Conservation (phyloP, 2,329 filamentous ascomycete species). For the Ophiosphaerella narmari region DNA sequence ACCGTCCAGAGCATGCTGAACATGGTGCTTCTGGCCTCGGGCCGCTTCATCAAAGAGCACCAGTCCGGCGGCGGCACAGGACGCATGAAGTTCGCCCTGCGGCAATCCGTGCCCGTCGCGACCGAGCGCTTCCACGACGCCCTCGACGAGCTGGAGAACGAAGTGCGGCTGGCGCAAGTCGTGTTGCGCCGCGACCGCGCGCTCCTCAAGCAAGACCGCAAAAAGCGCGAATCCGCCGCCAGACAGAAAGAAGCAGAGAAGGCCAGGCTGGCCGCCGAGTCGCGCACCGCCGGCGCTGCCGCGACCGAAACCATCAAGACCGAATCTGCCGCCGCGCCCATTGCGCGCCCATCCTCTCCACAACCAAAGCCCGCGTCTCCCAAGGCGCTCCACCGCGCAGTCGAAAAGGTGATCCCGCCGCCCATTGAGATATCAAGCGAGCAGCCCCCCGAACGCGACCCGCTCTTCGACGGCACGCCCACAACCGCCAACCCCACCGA, state of each 20-base stretch:
- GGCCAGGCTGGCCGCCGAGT: constrained; percentile 36
- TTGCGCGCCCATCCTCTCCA: too few species aligned
- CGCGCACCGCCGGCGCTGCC: constrained; percentile 14
- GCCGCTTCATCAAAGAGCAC: constrained; percentile 51
- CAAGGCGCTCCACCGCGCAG: constrained; percentile 14
- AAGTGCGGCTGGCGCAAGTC: constrained; percentile 45
- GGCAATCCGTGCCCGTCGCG: constrained; percentile 49
- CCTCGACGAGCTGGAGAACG: constrained; percentile 57
- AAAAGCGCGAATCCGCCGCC: constrained; percentile 42
- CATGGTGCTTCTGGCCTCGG: constrained; percentile 51
- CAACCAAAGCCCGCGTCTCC: constrained; percentile 9
- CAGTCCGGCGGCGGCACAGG: constrained; percentile 34
- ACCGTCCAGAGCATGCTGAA: constrained; percentile 55
- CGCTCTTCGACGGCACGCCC: constrained; percentile 38
- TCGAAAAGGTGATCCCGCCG: constrained; percentile 13
- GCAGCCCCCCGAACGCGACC: constrained; percentile 21
- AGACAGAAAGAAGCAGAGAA: constrained; percentile 38
- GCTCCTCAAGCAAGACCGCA: constrained; percentile 40
- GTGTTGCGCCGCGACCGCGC: constrained; percentile 45
- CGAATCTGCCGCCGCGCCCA: background rate
- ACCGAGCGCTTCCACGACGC: constrained; percentile 53
- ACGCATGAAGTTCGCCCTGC: constrained; percentile 37
- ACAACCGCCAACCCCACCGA: constrained; percentile 36
- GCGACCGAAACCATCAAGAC: constrained; percentile 14
- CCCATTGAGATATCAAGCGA: constrained; percentile 20